Evolutionary conservation across 2,329 filamentous ascomycete species (phyloP).

Genomic region (Rosellinia necatrix): DNA sequence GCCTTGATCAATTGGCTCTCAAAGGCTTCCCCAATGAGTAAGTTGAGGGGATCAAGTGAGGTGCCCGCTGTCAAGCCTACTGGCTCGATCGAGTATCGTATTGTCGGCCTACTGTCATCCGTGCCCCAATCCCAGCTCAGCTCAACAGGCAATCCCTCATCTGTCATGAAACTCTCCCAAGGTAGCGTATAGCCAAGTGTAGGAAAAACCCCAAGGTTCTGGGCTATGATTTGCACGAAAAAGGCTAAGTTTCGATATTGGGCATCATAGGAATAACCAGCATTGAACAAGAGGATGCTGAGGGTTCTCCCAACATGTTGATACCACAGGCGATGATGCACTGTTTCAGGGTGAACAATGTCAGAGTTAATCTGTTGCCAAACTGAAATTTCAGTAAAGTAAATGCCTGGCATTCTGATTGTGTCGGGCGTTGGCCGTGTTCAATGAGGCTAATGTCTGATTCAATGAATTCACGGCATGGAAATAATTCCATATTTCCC

Average conservation of each 20-base stretch:
- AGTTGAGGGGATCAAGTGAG: constrained; percentile 6
- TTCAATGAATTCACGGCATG: too few species aligned
- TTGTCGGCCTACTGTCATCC: not conserved
- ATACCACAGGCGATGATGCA: constrained; percentile 7
- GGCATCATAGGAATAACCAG: constrained; percentile 9
- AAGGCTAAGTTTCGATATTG: constrained; percentile 6
- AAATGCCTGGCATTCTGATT: not conserved
- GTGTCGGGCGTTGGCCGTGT: too few species aligned
- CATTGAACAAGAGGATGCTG: constrained; percentile 1
- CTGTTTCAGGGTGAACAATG: not conserved
- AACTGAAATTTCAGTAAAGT: not conserved
- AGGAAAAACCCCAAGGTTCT: constrained; percentile 11
- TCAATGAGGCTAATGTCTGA: too few species aligned
- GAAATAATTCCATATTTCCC: too few species aligned
- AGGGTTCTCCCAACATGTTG: constrained; percentile 13
- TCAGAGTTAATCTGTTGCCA: constrained; percentile 9
- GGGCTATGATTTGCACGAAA: constrained; percentile 8
- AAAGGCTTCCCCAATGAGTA: not conserved
- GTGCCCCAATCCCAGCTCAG: constrained; percentile 23
- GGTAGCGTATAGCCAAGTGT: not conserved
- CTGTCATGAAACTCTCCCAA: constrained; percentile 24
- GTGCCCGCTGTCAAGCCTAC: constrained; percentile 13
- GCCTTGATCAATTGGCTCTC: not conserved
- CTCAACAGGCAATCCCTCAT: constrained; percentile 16
- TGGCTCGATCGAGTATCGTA: constrained; percentile 21